Percentiles rank a stretch among this genome's conserved stretches.
These are phyloP conservation scores for Santalum album DNA, from an alignment of 164 flowering plant genomes.

Conservation along the genomic window DNA sequence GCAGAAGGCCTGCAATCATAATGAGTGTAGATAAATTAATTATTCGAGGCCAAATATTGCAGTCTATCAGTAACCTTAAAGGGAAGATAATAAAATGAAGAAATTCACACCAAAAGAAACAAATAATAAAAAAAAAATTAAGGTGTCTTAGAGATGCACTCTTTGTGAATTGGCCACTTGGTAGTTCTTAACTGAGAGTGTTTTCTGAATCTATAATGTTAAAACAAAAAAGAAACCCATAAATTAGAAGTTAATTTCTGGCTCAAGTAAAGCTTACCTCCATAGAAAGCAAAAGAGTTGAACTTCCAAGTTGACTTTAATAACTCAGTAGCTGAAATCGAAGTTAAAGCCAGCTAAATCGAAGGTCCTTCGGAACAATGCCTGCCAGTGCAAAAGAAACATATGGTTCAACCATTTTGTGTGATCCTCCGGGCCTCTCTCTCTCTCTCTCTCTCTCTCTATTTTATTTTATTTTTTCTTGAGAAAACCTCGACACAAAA, in stretches of 20 bases:
- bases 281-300: background rate
- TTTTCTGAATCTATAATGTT: too few relatives aligned
- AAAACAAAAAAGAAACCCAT: too few relatives aligned
- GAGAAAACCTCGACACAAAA: too few relatives aligned
- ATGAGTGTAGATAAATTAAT: background rate
- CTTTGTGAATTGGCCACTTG: too few relatives aligned
- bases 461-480: too few relatives aligned
- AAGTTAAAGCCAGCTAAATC: background rate
- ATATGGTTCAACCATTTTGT: background rate
- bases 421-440: too few relatives aligned
- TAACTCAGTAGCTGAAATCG: background rate
- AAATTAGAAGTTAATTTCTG: background rate
- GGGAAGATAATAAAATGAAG: background rate
- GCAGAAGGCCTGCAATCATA: background rate
- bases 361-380: background rate
- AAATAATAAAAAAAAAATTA: too few relatives aligned
- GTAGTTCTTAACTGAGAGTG: too few relatives aligned
- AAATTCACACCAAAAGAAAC: too few relatives aligned
- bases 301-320: background rate
- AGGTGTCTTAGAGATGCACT: too few relatives aligned
- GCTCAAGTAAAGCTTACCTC: background rate
- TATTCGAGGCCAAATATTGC: background rate
- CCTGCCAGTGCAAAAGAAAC: background rate
- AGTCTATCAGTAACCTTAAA: background rate
- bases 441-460: too few relatives aligned